These are phyloP conservation scores for Xerocomus cyaneibrunnescens DNA, from an alignment of 1,284 basidiomycete species.

Conservation along the genomic window DNA sequence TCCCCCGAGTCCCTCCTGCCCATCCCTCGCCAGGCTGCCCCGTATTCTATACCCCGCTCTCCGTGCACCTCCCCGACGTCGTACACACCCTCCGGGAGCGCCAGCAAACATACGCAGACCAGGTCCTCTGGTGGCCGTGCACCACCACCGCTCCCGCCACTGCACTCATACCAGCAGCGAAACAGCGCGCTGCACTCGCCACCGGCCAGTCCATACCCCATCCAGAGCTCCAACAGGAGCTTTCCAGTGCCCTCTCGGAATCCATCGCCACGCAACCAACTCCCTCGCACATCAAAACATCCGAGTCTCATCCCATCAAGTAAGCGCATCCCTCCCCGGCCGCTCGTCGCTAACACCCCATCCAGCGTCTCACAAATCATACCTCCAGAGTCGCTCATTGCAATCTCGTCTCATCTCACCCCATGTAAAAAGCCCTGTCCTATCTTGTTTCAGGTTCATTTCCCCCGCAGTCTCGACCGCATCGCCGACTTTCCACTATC, in stretches of 20 bases:
- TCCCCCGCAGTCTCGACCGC: conserved; percentile 43
- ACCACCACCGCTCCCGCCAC: conserved; percentile 5
- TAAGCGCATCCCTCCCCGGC: conserved; percentile 34
- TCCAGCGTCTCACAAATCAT: conserved; percentile 65
- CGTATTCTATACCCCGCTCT: conserved; percentile 66
- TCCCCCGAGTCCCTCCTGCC: neutral
- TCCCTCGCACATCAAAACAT: conserved; percentile 59
- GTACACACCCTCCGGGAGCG: conserved; percentile 58
- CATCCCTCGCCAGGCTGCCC: conserved; percentile 48
- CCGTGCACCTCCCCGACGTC: conserved; percentile 65
- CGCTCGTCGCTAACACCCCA: conserved; percentile 11
- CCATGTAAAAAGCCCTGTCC: conserved; percentile 38
- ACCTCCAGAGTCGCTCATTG: conserved; percentile 56
- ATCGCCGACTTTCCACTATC: conserved; percentile 32
- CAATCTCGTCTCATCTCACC: conserved; percentile 54
- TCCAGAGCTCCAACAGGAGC: conserved; percentile 25
- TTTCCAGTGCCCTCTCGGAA: conserved; percentile 25
- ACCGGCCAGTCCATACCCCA: conserved; percentile 16
- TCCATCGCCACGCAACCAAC: conserved; percentile 7
- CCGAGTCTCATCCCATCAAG: conserved; percentile 84
- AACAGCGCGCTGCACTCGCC: conserved; percentile 28
- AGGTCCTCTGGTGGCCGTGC: conserved; percentile 57
- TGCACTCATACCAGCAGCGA: conserved; percentile 23
- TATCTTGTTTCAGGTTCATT: conserved; percentile 47
- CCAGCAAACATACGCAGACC: conserved; percentile 50